phyloP scores from a whole-genome alignment of 768 basidiomycete genomes.

The Tubosaeta brunneosetosa region DNA sequence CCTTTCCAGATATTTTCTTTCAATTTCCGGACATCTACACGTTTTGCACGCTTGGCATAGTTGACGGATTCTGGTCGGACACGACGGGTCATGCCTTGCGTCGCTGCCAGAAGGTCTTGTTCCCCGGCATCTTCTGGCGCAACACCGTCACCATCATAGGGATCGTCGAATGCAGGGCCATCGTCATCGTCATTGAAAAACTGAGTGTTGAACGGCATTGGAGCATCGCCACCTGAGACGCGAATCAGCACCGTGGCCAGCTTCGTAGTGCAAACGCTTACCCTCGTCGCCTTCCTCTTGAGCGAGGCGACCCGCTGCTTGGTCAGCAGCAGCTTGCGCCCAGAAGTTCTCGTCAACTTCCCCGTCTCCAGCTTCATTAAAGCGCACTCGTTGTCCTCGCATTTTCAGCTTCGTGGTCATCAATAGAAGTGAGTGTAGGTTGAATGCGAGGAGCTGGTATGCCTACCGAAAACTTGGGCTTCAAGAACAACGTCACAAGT shows the following conservation, averaged over 20 bases:
- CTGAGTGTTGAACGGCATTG: slow-evolving; percentile 86
- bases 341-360: slow-evolving; percentile 97
- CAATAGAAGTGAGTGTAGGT: background rate
- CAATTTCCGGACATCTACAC: slow-evolving; percentile 92
- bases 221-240: slow-evolving; percentile 40
- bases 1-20: slow-evolving; percentile 99
- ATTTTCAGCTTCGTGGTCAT: slow-evolving; percentile 65
- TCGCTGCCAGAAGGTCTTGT: slow-evolving; percentile 83
- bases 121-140: slow-evolving; percentile 62
- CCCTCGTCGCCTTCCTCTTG: slow-evolving; percentile 62
- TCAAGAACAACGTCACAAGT: slow-evolving; percentile 88
- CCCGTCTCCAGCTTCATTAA: slow-evolving; percentile 64
- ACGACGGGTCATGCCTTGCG: slow-evolving; percentile 70
- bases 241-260: slow-evolving; percentile 7
- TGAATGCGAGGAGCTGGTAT: background rate
- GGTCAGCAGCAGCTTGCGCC: slow-evolving; percentile 90
- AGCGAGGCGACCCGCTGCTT: slow-evolving; percentile 54
- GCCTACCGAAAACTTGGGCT: slow-evolving; percentile 90
- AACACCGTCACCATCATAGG: slow-evolving; percentile 38
- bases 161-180: slow-evolving; percentile 64
- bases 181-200: slow-evolving; percentile 96
- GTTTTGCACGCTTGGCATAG: slow-evolving; percentile 91
- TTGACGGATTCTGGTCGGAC: slow-evolving; percentile 86
- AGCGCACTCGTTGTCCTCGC: slow-evolving; percentile 63
- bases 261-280: slow-evolving; percentile 28